phyloP scores from a whole-genome alignment of 352 stramenopile species.

The Thalassiosira livingstoniorum region DNA sequence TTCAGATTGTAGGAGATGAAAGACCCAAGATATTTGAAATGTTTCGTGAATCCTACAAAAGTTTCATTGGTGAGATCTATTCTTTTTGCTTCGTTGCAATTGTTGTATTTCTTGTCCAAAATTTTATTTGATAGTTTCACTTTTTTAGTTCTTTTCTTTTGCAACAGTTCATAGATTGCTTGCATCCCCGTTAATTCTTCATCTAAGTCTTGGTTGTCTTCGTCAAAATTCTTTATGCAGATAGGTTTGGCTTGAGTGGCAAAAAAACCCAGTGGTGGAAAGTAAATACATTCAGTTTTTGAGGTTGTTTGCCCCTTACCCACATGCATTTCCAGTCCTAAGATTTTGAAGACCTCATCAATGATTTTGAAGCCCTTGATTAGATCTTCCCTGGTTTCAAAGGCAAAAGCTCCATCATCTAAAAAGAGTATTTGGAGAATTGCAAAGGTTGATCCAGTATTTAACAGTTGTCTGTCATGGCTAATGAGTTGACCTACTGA shows the following conservation, averaged over 20 bases:
- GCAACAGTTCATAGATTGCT: not conserved
- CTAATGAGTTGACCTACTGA: not conserved
- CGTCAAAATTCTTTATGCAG: not conserved
- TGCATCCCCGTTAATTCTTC: not conserved
- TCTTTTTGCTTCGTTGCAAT: not conserved
- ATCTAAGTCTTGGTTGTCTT: not conserved
- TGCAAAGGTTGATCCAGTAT: not conserved
- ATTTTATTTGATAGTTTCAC: too few relatives aligned
- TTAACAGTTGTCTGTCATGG: conserved; percentile 6
- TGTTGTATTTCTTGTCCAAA: not conserved
- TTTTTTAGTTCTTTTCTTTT: not conserved
- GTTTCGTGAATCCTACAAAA: not conserved
- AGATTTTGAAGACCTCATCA: not conserved
- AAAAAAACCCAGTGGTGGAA: too few relatives aligned
- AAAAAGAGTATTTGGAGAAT: conserved; percentile 11
- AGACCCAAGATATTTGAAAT: conserved; percentile 26
- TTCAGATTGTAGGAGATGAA: conserved; percentile 21
- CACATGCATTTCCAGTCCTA: conserved; percentile 18
- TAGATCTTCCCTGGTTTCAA: not conserved
- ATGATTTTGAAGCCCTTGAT: conserved; percentile 11
- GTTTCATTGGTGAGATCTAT: not conserved
- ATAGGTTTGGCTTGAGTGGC: too few relatives aligned
- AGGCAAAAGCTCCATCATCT: conserved; percentile 10
- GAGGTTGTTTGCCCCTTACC: not conserved
- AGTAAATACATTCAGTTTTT: too few relatives aligned